A percentile compares a stretch with the other conserved stretches of the same genome.
Conservation (phyloP, 176 grass and related monocot species). For the Oryza brachyantha region DNA sequence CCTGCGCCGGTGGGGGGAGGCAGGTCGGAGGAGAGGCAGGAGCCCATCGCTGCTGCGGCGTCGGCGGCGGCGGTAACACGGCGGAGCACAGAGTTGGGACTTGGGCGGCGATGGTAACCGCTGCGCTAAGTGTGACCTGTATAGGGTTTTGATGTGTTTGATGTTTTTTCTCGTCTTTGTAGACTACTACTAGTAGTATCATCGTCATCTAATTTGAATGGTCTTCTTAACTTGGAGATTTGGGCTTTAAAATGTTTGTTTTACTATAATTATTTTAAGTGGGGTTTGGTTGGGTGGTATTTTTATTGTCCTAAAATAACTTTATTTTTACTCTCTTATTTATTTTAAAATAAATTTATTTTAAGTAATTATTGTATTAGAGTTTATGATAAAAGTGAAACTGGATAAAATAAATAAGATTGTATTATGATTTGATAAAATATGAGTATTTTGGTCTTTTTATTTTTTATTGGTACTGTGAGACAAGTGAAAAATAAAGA, state of each 20-base stretch:
- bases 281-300: slow-evolving; percentile 29
- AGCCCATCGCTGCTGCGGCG: slow-evolving; percentile 52
- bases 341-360: no score
- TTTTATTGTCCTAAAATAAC: no score
- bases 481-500: no score
- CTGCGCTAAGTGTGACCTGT: neutral
- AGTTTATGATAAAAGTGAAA: no score
- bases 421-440: no score
- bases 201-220: slow-evolving; percentile 37
- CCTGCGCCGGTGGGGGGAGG: slow-evolving; percentile 15
- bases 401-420: no score
- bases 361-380: no score
- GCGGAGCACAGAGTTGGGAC: slow-evolving; percentile 32
- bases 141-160: slow-evolving; percentile 43
- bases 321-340: no score
- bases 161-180: slow-evolving; percentile 29
- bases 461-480: no score
- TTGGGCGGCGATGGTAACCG: slow-evolving; percentile 15
- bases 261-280: neutral
- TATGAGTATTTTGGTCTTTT: no score
- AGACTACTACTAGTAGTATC: slow-evolving; percentile 23
- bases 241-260: slow-evolving; percentile 2
- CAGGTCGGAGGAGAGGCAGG: slow-evolving; percentile 62
- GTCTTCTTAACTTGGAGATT: slow-evolving; percentile 37
- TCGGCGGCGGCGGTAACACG: slow-evolving; percentile 36